Base-by-base conservation (phyloP, 495 filamentous ascomycete species). In the Aspergillus sclerotioniger region DNA sequence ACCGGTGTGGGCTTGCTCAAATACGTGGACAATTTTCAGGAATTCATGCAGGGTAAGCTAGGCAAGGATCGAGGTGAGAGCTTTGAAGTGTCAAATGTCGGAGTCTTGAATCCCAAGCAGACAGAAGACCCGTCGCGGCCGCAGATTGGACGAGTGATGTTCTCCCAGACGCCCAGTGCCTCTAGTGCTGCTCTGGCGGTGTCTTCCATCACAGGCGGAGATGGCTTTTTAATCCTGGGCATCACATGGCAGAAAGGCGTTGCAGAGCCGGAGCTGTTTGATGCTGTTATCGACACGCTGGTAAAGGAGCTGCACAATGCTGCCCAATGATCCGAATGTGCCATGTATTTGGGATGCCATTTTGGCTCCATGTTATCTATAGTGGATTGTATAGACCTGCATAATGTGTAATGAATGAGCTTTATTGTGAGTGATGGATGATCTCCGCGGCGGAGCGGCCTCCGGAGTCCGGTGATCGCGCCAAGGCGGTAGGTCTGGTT, bases 41-140 rank as follows among this genome's bases (percentile, higher is more conserved):
- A 69, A 8, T 63, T 74, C 7, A 71, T 75, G 19, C 37, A 60
- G 4, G 64, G 56, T 0, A 76, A 71, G 54, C 25, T 79, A 6
- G 79, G 78, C 8, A 53, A 60, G 51, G 56, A 64, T 3, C 62
- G 75, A 2, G 64, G 62, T 0, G 54, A 64, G 16, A 68, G 65
- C n/a, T 75, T 73, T 46, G 79, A 78, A 57, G 48, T 82, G 10
- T 79, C 76, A 8, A 82, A 79, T 67, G 32, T 82, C 3, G 79
- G 76, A 0, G 69, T 69, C 16, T 60, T 74, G 47, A 52, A 15
- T 17, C 56, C 61, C 17, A 69, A 69, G 20, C 47, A 54, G 20
- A 62, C 67, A 15, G 53, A 50, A 3, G 58, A 60, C 51, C 28
- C 61, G 15, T 57, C 57, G 48, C 39, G 58, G 17, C 71, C 70